Conservation (phyloP, 805 yeast genomes). For the Zygotorulaspora florentina region DNA sequence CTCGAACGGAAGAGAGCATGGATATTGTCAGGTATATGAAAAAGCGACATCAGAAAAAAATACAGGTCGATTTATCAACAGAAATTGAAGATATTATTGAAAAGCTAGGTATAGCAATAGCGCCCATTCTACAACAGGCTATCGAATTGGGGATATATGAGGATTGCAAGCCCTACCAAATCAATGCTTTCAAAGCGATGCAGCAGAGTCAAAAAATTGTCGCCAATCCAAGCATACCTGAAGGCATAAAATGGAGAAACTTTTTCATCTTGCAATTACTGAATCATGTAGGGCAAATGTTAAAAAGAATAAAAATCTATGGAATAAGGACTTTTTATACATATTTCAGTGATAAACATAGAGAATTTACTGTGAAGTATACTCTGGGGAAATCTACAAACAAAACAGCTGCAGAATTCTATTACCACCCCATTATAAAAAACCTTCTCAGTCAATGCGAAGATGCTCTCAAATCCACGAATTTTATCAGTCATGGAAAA, state of each 20-base stretch:
- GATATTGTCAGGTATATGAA: conserved; percentile 82
- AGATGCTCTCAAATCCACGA: conserved; percentile 36
- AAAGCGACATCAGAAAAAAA: conserved; percentile 53
- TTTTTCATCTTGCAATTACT: conserved; percentile 58
- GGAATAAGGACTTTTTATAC: conserved; percentile 75
- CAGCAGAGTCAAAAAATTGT: conserved; percentile 60
- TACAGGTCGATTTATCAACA: conserved; percentile 48
- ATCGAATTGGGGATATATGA: conserved; percentile 60
- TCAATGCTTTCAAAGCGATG: conserved; percentile 68
- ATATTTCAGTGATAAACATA: conserved; percentile 56
- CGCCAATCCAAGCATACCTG: conserved; percentile 51
- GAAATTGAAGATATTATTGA: conserved; percentile 57
- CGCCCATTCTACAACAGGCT: conserved; percentile 61
- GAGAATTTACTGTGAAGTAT: conserved; percentile 55
- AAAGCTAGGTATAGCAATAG: conserved; percentile 56
- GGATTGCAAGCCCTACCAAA: conserved; percentile 58
- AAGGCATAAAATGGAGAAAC: conserved; percentile 72
- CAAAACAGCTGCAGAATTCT: conserved; percentile 58
- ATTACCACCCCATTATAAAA: conserved; percentile 47
- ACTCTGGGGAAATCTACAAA: conserved; percentile 59
- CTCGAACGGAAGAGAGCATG: conserved; percentile 76
- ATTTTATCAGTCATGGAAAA: conserved; percentile 65
- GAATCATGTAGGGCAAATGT: conserved; percentile 67
- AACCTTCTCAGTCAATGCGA: conserved; percentile 45
- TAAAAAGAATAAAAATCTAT: conserved; percentile 67